Evolutionary conservation across 805 yeast species (phyloP).

Genomic region (Maudiozyma bulderi): DNA sequence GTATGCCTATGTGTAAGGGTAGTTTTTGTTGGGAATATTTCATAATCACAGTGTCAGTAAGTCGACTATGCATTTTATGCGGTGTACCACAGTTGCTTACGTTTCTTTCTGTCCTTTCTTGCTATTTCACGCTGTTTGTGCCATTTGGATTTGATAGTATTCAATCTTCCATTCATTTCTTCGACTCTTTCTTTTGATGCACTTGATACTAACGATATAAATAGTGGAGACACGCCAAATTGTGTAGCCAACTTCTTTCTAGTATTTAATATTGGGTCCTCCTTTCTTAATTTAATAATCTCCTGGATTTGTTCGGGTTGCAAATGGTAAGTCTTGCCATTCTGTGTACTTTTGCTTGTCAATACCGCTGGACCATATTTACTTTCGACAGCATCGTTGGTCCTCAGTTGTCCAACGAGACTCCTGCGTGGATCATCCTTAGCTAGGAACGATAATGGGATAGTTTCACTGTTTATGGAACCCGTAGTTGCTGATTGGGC

Average conservation of each 20-base stretch:
- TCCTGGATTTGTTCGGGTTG: slow-evolving; percentile 48
- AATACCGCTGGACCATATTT: slow-evolving; percentile 35
- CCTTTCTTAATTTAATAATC: slow-evolving; percentile 44
- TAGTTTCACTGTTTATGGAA: slow-evolving; percentile 36
- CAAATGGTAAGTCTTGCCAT: slow-evolving; percentile 40
- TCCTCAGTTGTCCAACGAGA: slow-evolving; percentile 17
- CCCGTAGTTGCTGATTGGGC: slow-evolving; percentile 56
- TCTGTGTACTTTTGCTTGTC: slow-evolving; percentile 16
- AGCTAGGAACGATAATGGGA: slow-evolving; percentile 67
- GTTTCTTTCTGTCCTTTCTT: slow-evolving; percentile 46
- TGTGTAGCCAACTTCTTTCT: slow-evolving; percentile 51
- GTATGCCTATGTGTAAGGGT: background rate
- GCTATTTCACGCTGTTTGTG: slow-evolving; percentile 38
- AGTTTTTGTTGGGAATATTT: background rate
- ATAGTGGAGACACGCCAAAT: slow-evolving; percentile 43
- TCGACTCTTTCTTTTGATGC: slow-evolving; percentile 31
- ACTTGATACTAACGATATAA: slow-evolving; percentile 48
- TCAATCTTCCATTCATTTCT: slow-evolving; percentile 41
- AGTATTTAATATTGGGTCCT: slow-evolving; percentile 56
- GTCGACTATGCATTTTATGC: slow-evolving; percentile 15
- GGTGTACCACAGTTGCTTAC: slow-evolving; percentile 56
- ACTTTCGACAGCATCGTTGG: slow-evolving; percentile 22
- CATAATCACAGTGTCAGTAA: background rate
- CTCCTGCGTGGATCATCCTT: slow-evolving; percentile 46
- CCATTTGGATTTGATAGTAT: slow-evolving; percentile 41